Percentiles rank a stretch among this genome's conserved stretches.
phyloP scores from a whole-genome alignment of 2,329 filamentous ascomycete genomes.

The Xylariaceae sp. region DNA sequence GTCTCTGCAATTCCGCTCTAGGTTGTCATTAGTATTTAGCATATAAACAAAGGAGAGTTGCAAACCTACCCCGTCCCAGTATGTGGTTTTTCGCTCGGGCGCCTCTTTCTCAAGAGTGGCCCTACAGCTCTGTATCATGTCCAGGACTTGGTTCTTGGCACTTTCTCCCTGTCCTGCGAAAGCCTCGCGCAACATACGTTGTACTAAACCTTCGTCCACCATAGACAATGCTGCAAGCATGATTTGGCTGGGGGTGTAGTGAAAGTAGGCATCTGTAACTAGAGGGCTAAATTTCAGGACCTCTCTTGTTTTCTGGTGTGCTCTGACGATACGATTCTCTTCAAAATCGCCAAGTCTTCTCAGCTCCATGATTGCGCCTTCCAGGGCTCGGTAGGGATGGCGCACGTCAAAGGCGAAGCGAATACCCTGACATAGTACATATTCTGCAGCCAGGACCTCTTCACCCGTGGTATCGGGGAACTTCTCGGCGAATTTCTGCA shows the following conservation, averaged over 20 bases:
- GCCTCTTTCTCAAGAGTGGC: constrained; percentile 54
- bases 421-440: constrained; percentile 84
- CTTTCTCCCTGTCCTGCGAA: constrained; percentile 30
- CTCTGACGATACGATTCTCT: constrained; percentile 49
- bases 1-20: constrained; percentile 41
- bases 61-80: constrained; percentile 49
- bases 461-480: constrained; percentile 70
- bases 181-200: constrained; percentile 43
- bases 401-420: constrained; percentile 91
- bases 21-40: constrained; percentile 29
- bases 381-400: constrained; percentile 83
- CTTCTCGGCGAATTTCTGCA: constrained; percentile 61
- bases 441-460: constrained; percentile 86
- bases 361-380: constrained; percentile 82
- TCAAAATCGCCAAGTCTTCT: constrained; percentile 62
- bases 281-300: constrained; percentile 76
- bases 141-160: constrained; percentile 44
- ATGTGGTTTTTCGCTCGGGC: constrained; percentile 50
- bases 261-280: constrained; percentile 93
- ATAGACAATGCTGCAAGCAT: constrained; percentile 78
- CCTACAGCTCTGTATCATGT: constrained; percentile 47
- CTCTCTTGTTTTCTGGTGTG: constrained; percentile 69
- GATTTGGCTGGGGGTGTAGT: constrained; percentile 91
- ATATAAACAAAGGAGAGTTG: too few relatives aligned
- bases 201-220: constrained; percentile 63